phyloP scores from a whole-genome alignment of 2,329 filamentous ascomycete species.

The Phialophora expanda region DNA sequence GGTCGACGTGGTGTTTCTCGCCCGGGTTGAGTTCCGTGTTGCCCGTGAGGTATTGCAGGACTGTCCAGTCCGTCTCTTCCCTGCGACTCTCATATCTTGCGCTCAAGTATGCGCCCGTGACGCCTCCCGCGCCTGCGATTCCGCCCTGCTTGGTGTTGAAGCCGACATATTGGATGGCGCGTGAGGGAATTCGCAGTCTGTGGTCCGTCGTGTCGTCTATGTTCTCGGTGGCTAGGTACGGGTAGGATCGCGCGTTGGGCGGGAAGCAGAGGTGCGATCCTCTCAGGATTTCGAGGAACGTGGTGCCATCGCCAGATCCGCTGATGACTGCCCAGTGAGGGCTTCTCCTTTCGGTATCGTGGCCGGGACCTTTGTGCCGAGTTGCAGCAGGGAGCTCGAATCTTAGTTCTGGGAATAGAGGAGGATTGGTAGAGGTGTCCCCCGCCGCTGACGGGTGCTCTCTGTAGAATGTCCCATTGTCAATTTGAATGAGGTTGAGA shows the following conservation, averaged over 20 bases:
- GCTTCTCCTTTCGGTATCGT: conserved; percentile 29
- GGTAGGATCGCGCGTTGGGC: conserved; percentile 75
- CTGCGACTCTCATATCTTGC: conserved; percentile 87
- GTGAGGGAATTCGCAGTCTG: conserved; percentile 63
- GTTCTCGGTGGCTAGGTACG: conserved; percentile 71
- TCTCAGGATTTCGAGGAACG: conserved; percentile 77
- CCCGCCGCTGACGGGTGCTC: conserved; percentile 65
- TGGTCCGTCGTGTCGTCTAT: conserved; percentile 58
- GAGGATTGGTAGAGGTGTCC: conserved; percentile 64
- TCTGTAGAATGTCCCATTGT: conserved; percentile 82
- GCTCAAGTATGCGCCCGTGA: conserved; percentile 78
- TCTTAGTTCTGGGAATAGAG: conserved; percentile 73
- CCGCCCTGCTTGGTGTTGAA: conserved; percentile 75
- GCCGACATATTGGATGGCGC: conserved; percentile 85
- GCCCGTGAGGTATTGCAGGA: conserved; percentile 79
- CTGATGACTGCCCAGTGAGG: conserved; percentile 86
- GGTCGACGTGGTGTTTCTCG: conserved; percentile 8
- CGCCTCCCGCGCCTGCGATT: conserved; percentile 55
- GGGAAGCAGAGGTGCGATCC: conserved; percentile 78
- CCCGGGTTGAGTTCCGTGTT: conserved; percentile 79
- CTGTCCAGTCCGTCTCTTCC: conserved; percentile 85
- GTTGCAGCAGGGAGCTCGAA: conserved; percentile 68
- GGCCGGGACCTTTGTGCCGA: conserved; percentile 43
- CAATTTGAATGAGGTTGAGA: conserved; percentile 68
- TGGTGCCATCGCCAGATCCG: conserved; percentile 74